Evolutionary conservation across 2,329 filamentous ascomycete genomes (phyloP).

Genomic region (Diaporthe citriasiana): DNA sequence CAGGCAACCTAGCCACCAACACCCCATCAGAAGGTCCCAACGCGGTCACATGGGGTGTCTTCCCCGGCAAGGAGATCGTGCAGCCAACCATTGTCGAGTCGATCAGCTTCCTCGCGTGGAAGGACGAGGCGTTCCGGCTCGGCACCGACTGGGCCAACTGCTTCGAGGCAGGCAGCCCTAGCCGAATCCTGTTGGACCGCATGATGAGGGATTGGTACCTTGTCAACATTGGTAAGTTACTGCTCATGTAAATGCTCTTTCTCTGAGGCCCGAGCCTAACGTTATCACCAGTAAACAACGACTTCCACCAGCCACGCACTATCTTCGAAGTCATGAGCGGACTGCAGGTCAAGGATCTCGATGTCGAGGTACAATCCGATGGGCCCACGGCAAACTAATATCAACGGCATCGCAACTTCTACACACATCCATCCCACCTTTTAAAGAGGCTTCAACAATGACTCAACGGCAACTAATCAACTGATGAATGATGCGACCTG

Average conservation of each 20-base stretch:
- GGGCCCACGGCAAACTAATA: constrained; percentile 36
- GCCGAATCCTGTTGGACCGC: constrained; percentile 82
- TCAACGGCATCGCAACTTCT: neutral
- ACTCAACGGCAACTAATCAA: constrained; percentile 39
- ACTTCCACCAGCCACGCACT: constrained; percentile 87
- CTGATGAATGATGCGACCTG: constrained; percentile 46
- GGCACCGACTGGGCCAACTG: constrained; percentile 96
- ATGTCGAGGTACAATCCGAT: constrained; percentile 56
- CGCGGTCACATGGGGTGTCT: constrained; percentile 99
- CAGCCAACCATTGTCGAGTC: constrained; percentile 99
- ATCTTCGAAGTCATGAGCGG: constrained; percentile 91
- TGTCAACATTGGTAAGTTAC: constrained; percentile 87
- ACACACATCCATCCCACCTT: neutral
- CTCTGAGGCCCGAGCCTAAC: neutral
- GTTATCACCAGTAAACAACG: constrained; percentile 84
- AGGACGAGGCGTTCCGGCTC: constrained; percentile 95
- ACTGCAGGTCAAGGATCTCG: constrained; percentile 76
- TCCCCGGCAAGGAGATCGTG: constrained; percentile 99
- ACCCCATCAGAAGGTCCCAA: constrained; percentile 89
- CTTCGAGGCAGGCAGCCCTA: constrained; percentile 81
- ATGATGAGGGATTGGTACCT: constrained; percentile 94
- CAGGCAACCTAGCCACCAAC: constrained; percentile 86
- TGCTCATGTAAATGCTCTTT: neutral
- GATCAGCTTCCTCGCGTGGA: constrained; percentile 97
- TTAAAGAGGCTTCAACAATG: constrained; percentile 40